phyloP scores from a whole-genome alignment of 495 filamentous ascomycete species.

The Penicillium longicatenatum region DNA sequence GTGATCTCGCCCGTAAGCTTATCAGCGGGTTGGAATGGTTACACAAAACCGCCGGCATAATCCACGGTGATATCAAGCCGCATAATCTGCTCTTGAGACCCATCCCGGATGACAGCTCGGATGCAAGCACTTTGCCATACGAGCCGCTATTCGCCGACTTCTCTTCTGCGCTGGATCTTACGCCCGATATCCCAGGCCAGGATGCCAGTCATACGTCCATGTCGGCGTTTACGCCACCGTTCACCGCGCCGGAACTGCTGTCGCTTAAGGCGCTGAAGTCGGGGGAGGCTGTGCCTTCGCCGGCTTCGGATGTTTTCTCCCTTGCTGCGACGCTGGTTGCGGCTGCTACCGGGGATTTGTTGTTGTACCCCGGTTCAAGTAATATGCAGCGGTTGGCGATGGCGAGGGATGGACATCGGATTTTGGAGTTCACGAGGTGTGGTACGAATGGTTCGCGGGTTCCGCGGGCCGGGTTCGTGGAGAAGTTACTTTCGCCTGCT shows the following conservation, averaged over 20 bases:
- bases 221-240: constrained; percentile 59
- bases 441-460: constrained; percentile 44
- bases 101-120: constrained; percentile 8
- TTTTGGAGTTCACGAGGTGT: constrained; percentile 47
- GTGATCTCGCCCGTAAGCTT: constrained; percentile 48
- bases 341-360: constrained; percentile 53
- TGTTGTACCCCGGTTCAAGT: constrained; percentile 52
- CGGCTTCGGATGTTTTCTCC: constrained; percentile 46
- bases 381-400: constrained; percentile 46
- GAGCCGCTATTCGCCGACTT: constrained; percentile 60
- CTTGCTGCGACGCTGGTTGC: constrained; percentile 58
- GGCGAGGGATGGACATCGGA: constrained; percentile 50
- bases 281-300: constrained; percentile 15
- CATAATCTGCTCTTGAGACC: constrained; percentile 45
- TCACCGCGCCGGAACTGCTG: constrained; percentile 58
- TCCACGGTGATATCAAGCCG: constrained; percentile 51
- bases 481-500: constrained; percentile 42
- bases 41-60: constrained; percentile 41
- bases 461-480: constrained; percentile 47
- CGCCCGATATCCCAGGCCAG: background rate
- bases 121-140: constrained; percentile 30
- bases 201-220: constrained; percentile 29
- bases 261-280: constrained; percentile 37
- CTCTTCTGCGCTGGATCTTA: constrained; percentile 51
- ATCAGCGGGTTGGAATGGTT: constrained; percentile 55